Evolutionary conservation across 306 rosid genomes (phyloP).

Genomic region (Glycine latifolia): DNA sequence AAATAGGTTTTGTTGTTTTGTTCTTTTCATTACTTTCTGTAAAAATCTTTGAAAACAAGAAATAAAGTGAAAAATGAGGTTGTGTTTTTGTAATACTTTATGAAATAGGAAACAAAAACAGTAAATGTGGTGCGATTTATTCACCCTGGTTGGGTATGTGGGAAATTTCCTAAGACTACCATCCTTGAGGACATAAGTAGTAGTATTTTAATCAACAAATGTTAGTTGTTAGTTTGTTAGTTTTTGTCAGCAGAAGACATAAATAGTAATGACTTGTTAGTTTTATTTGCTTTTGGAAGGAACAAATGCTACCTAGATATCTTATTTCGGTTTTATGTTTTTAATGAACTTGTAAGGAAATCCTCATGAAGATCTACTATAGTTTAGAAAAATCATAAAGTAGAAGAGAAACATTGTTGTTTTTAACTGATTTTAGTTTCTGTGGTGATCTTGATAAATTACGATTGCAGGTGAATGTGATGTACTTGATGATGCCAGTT

Average conservation of each 20-base stretch:
- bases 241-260: too few species aligned
- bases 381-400: neutral
- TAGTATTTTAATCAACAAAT: too few species aligned
- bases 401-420: neutral
- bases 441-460: slow-evolving; percentile 20
- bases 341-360: neutral
- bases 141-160: neutral
- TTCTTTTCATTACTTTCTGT: too few species aligned
- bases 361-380: slow-evolving; percentile 2
- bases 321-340: neutral
- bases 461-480: slow-evolving; percentile 66
- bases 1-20: too few species aligned
- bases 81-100: too few species aligned
- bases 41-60: too few species aligned
- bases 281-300: neutral
- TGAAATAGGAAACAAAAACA: neutral
- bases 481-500: slow-evolving; percentile 69
- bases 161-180: neutral
- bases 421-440: slow-evolving; percentile 23
- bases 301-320: neutral
- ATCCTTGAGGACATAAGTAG: neutral
- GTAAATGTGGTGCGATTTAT: neutral
- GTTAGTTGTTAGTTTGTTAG: too few species aligned
- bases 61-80: too few species aligned
- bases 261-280: neutral